Percentiles rank a stretch among this genome's conserved stretches.
Evolutionary conservation across 139 green algal species (phyloP).

Genomic region (Tetraselmis chui): DNA sequence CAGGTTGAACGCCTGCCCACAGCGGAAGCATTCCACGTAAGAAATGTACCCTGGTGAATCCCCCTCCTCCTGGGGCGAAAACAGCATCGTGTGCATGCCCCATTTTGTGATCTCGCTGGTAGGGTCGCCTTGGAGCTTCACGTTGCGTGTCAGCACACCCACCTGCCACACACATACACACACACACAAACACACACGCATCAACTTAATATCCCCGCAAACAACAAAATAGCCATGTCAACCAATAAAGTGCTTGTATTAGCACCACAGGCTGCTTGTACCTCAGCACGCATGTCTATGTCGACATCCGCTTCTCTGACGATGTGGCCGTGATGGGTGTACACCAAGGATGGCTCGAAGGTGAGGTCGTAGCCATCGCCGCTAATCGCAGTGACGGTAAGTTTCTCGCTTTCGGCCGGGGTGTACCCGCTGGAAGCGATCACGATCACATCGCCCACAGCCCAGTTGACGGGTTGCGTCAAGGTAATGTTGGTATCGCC

Average conservation of each 20-base stretch:
- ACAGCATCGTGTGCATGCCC: slow-evolving; percentile 37
- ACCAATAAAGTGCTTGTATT: too few relatives aligned
- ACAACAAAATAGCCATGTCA: neutral
- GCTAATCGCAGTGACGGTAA: neutral
- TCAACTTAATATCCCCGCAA: neutral
- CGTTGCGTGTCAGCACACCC: slow-evolving; percentile 23
- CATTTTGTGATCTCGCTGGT: slow-evolving; percentile 24
- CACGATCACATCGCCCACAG: slow-evolving; percentile 39
- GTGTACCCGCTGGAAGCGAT: slow-evolving; percentile 40
- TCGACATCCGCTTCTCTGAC: neutral
- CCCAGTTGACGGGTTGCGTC: slow-evolving; percentile 32
- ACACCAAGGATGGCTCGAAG: slow-evolving; percentile 20
- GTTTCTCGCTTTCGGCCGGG: slow-evolving; percentile 37
- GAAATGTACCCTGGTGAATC: slow-evolving; percentile 17
- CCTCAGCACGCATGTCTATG: slow-evolving; percentile 33
- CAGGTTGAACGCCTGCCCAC: slow-evolving; percentile 27
- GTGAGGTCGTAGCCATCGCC: slow-evolving; percentile 11
- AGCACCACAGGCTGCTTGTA: too few relatives aligned
- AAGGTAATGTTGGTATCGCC: slow-evolving; percentile 35
- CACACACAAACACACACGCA: neutral
- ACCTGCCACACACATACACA: neutral
- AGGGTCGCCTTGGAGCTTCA: slow-evolving; percentile 36
- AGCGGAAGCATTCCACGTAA: slow-evolving; percentile 19
- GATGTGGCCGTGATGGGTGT: slow-evolving; percentile 41
- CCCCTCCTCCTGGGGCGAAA: slow-evolving; percentile 9